Percentiles rank a stretch among this genome's conserved stretches.
Evolutionary conservation across 2,329 filamentous ascomycete species (phyloP).

Genomic region (Apiospora hydei): DNA sequence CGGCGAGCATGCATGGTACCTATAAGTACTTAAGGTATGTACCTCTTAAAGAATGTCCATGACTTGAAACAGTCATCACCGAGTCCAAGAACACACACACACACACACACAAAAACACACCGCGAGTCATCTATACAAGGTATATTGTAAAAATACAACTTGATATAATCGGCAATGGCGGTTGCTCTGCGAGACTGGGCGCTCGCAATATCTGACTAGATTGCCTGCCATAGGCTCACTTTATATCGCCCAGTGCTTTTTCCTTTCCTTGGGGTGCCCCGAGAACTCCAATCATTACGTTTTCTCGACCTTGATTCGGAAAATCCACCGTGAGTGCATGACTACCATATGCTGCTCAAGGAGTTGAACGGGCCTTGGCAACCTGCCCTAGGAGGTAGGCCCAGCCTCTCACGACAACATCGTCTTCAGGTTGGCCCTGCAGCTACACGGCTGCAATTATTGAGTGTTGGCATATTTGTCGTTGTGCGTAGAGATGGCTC

Average conservation of each 20-base stretch:
- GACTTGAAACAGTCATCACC: not conserved
- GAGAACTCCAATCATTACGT: slow-evolving; percentile 11
- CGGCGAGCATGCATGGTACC: not conserved
- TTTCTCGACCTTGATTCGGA: not conserved
- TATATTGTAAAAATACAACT: not conserved
- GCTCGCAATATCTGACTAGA: not conserved
- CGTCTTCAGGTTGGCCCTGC: not conserved
- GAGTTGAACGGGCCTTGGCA: not conserved
- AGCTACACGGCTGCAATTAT: not conserved
- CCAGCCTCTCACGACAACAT: not conserved
- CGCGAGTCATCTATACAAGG: not conserved
- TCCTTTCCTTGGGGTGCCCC: not conserved
- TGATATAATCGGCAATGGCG: not conserved
- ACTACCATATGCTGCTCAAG: not conserved
- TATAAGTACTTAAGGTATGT: too few species aligned
- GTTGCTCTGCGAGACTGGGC: not conserved
- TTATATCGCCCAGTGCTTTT: slow-evolving; percentile 2
- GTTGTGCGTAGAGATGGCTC: slow-evolving; percentile 79
- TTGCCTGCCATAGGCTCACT: not conserved
- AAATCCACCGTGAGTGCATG: not conserved
- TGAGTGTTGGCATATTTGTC: slow-evolving; percentile 71
- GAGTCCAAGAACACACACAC: not conserved
- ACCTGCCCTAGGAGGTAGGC: not conserved
- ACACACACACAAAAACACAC: not conserved
- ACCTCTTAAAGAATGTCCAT: not conserved